Evolutionary conservation across 495 filamentous ascomycete genomes (phyloP), one percentile per base, ranked within the genome.

Genomic region (Umbilicaria muhlenbergii): DNA sequence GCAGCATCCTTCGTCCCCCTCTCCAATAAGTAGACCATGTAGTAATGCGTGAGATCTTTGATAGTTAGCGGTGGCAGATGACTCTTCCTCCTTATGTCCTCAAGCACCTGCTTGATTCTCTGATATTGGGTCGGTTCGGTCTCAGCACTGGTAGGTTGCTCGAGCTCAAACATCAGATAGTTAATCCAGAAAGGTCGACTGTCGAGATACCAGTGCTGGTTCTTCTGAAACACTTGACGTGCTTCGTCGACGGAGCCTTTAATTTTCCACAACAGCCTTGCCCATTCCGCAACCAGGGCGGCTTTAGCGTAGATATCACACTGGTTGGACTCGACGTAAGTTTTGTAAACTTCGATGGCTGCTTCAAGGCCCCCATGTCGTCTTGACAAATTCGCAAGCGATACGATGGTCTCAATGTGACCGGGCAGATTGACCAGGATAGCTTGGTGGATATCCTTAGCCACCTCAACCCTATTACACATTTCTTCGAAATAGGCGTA

Each of bases 401-500:
- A 86, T 11, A 85, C 65, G 47, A 96, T 88, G 0, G 83, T 83
- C 58, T 95, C 86, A 18, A 94, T 75, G 51, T 87, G 80, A 47
- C 81, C 81, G 3, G 91, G 80, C 6, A 77, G 45, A 17, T 57
- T 56, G 36, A 77, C 58, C 17, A 99, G 69, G 36, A 99, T 80
- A 1, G 86, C 80, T 21, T 79, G 69, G 50, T 94, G 81, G 44
- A 96, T 85, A 41, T 81, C 87, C 48, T 76, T 74, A 5, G 92
- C 83, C 18, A 92, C 69, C 44, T 84, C 81, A 34, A 82, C 59
- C 17, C 85, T 74, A 24, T 74, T 83, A 21, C 70, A 73, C 59
- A 81, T 77, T 60, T 96, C 91, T 53, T 99, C 91, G 49, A 95
- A 96, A 49, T 85, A 85, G 10, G 92, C 89, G 60, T 86, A 99